Conservation (phyloP, 1,284 basidiomycete species). For the Peniophora sp. region DNA sequence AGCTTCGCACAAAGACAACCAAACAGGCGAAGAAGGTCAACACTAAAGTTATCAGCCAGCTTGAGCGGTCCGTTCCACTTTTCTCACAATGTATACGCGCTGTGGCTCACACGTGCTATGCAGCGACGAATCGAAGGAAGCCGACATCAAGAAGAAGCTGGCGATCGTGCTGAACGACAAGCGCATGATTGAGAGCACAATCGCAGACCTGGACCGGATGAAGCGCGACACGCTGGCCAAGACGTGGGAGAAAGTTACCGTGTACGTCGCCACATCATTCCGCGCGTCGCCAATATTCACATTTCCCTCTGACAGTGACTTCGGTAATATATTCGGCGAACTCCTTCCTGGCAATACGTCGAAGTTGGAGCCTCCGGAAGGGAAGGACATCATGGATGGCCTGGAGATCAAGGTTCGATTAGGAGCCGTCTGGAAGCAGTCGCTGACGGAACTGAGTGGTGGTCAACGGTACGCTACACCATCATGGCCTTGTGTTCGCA, state of each 20-base stretch:
- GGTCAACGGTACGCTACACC: constrained; percentile 73
- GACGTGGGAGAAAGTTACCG: constrained; percentile 95
- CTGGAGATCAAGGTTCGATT: constrained; percentile 96
- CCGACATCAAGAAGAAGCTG: constrained; percentile 83
- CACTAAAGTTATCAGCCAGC: constrained; percentile 92
- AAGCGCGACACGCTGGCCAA: constrained; percentile 90
- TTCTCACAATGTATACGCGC: background rate
- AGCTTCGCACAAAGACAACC: constrained; percentile 77
- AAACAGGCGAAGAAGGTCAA: constrained; percentile 95
- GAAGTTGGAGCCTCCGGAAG: constrained; percentile 90
- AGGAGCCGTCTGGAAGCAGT: constrained; percentile 95
- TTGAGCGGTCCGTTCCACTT: constrained; percentile 66
- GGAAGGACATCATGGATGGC: constrained; percentile 88
- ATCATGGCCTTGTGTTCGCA: background rate
- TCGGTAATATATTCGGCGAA: constrained; percentile 95
- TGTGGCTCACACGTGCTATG: constrained; percentile 1
- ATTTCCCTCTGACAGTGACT: constrained; percentile 61
- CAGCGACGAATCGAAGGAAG: constrained; percentile 94
- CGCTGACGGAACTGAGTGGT: constrained; percentile 92
- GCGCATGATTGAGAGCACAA: constrained; percentile 92
- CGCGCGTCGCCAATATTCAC: constrained; percentile 1
- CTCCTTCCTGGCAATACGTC: constrained; percentile 95
- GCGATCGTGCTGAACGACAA: constrained; percentile 89
- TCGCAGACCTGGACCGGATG: constrained; percentile 88
- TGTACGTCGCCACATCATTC: constrained; percentile 38